Evolutionary conservation across 1,284 basidiomycete species (phyloP), one percentile per base, ranked within the genome.

Genomic region (Volvariella surrecta): DNA sequence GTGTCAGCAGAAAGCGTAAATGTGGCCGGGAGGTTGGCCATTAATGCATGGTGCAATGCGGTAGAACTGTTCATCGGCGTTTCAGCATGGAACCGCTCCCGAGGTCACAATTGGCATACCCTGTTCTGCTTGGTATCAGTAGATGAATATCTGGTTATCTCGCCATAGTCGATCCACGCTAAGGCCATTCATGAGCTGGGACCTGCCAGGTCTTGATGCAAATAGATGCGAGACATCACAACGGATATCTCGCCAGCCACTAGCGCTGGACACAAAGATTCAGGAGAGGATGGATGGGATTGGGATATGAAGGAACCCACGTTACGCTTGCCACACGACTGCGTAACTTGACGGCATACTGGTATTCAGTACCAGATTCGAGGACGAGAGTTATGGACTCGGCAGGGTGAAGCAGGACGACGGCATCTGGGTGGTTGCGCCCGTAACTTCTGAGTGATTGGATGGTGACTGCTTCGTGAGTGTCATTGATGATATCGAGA

Each of bases 401-500:
- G 39, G 74, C 70, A 3, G 81, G 80, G 50, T 73, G 68, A 30
- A 84, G 63, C 15, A 82, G 56, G 40, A 81, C 68, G 49, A 76
- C 67, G 42, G 74, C 67, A 45, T 69, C 71, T 16, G 71, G 62
- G 43, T 68, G 67, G 43, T 71, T 65, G 34, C n/a, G 34, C 39
- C 78, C 79, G 50, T 82, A 83, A 59, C 82, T 76, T 34, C 71
- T 69, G 45, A 79, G 61, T 20, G 81, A 66, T 57, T 84, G 81
- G 20, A 84, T 66, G 35, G 79, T 77, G 46, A 78, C 73, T 43
- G 67, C 71, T 53, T 80, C 76, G 51, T 67, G 71, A 10, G 78
- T 81, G 52, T 84, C 81, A 58, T 84, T 84, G 45, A 70, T 73
- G 56, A 84, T 73, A 58, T 79, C 76, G 54, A 84, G 73, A 45